A percentile compares a stretch with the other conserved stretches of the same genome.
phyloP scores from a whole-genome alignment of 1,139 yeast species.

The Lodderomyces oxycetoniae region DNA sequence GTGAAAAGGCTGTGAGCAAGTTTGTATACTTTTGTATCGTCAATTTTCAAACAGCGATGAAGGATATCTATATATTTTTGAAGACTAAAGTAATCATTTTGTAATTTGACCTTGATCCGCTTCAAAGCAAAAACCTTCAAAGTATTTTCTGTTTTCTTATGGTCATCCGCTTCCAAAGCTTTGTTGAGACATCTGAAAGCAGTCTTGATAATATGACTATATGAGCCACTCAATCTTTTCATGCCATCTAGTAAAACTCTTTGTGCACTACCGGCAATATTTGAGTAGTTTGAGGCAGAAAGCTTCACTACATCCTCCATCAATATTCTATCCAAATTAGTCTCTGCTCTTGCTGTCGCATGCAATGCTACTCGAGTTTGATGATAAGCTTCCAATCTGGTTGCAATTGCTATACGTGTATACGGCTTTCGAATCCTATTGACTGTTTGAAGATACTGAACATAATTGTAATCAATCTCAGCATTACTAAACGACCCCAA shows the following conservation, averaged over 20 bases:
- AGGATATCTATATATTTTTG: constrained; percentile 45
- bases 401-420: constrained; percentile 74
- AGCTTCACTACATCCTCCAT: constrained; percentile 66
- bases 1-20: constrained; percentile 50
- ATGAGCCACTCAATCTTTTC: constrained; percentile 71
- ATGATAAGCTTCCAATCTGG: constrained; percentile 75
- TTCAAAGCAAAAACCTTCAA: constrained; percentile 51
- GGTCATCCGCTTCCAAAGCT: constrained; percentile 48
- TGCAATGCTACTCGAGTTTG: constrained; percentile 70
- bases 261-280: constrained; percentile 69
- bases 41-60: constrained; percentile 54
- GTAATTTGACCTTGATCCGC: constrained; percentile 51
- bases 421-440: constrained; percentile 59
- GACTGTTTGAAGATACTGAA: constrained; percentile 35
- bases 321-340: constrained; percentile 59
- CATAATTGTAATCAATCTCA: constrained; percentile 32
- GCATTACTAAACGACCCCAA: constrained; percentile 54
- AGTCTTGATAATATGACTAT: constrained; percentile 44
- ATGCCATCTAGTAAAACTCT: constrained; percentile 63
- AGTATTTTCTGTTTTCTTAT: constrained; percentile 66
- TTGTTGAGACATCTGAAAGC: constrained; percentile 47
- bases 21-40: constrained; percentile 50
- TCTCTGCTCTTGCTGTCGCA: constrained; percentile 69
- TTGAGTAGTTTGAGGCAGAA: constrained; percentile 68
- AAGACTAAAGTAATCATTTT: constrained; percentile 54